These are phyloP conservation scores for Daldinia bambusicola DNA, from an alignment of 495 filamentous ascomycete species.

Conservation along the genomic window DNA sequence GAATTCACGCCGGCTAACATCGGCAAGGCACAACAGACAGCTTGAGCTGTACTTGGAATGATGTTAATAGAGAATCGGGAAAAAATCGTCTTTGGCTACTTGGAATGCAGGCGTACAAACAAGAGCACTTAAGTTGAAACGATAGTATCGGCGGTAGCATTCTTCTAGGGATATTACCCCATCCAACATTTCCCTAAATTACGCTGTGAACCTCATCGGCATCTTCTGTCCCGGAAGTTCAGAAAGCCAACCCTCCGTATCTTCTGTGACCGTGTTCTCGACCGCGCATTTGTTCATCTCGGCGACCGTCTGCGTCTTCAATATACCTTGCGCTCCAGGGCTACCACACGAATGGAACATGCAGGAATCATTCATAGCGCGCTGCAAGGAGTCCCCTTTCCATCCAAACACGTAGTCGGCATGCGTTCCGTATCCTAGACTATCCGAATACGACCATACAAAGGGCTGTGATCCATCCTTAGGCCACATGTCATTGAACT, in stretches of 20 bases:
- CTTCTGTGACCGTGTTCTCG: slow-evolving; percentile 53
- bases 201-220: slow-evolving; percentile 16
- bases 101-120: no score
- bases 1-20: not conserved
- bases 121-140: no score
- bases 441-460: slow-evolving; percentile 56
- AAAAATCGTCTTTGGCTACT: no score
- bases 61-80: no score
- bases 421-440: slow-evolving; percentile 58
- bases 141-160: no score
- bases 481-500: slow-evolving; percentile 58
- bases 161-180: no score
- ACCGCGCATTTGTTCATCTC: slow-evolving; percentile 58
- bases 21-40: not conserved
- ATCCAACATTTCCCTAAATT: no score
- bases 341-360: slow-evolving; percentile 59
- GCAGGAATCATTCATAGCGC: slow-evolving; percentile 55
- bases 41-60: no score
- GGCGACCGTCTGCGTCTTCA: slow-evolving; percentile 56
- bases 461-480: slow-evolving; percentile 57
- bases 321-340: slow-evolving; percentile 44
- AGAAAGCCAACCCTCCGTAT: slow-evolving; percentile 52
- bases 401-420: slow-evolving; percentile 60
- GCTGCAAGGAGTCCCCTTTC: slow-evolving; percentile 57
- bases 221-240: slow-evolving; percentile 45